A percentile compares a stretch with the other conserved stretches of the same genome.
These are phyloP conservation scores for Phytophthora parvispora DNA, from an alignment of 352 stramenopile genomes.

Conservation along the genomic window DNA sequence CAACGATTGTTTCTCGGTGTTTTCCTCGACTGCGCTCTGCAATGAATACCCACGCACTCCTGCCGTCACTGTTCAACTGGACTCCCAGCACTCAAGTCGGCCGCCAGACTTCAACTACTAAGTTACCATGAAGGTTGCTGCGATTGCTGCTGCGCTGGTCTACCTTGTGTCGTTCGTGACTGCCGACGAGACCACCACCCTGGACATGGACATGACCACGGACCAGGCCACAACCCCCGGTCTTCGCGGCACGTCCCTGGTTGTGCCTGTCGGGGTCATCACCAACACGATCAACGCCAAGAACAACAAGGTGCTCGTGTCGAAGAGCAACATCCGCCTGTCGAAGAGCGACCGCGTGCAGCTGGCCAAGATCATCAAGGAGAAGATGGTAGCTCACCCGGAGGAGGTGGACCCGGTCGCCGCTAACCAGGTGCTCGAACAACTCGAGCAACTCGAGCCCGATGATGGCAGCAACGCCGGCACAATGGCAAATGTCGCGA, in stretches of 20 bases:
- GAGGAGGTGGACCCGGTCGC: neutral
- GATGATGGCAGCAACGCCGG: neutral
- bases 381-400: conserved; percentile 12
- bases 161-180: conserved; percentile 17
- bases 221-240: conserved; percentile 2
- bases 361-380: conserved; percentile 20
- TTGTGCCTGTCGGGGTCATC: conserved; percentile 4
- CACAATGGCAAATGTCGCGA: neutral
- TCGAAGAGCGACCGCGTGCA: conserved; percentile 22
- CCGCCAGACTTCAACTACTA: neutral
- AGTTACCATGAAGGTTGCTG: conserved; percentile 17
- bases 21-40: neutral
- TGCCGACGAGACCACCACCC: conserved; percentile 1
- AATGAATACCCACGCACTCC: neutral
- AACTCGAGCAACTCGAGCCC: neutral
- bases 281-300: conserved; percentile 16
- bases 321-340: conserved; percentile 20
- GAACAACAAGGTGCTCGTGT: conserved; percentile 25
- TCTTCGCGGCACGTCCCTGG: neutral
- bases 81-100: conserved; percentile 18
- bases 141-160: conserved; percentile 1
- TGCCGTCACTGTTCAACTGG: conserved; percentile 30
- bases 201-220: conserved; percentile 2
- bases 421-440: neutral
- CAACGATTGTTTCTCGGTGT: neutral